Percentiles rank a stretch among this genome's conserved stretches.
These are phyloP conservation scores for Punica granatum DNA, from an alignment of 345 rosid species.

Conservation along the genomic window DNA sequence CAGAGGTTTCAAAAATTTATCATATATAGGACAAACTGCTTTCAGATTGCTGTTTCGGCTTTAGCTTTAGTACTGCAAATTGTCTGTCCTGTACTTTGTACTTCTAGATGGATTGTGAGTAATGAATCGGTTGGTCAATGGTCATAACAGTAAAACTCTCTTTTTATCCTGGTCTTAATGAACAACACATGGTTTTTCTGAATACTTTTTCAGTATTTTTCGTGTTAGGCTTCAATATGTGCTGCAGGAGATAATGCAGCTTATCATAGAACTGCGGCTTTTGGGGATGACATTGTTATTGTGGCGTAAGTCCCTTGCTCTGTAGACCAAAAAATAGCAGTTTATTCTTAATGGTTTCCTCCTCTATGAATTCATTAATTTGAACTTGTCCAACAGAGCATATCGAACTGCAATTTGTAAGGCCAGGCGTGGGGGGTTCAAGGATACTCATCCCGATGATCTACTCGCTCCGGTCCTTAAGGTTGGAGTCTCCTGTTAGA, in stretches of 20 bases:
- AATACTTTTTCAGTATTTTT: background rate
- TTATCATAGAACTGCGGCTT: conserved; percentile 60
- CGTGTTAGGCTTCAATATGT: conserved; percentile 52
- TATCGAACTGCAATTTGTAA: conserved; percentile 90
- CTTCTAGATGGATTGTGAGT: background rate
- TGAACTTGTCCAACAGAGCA: conserved; percentile 37
- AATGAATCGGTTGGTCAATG: too few species aligned
- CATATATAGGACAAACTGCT: background rate
- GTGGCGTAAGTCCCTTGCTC: conserved; percentile 60
- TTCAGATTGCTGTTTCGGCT: background rate
- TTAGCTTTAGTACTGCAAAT: background rate
- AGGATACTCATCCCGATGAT: conserved; percentile 86
- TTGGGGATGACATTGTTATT: conserved; percentile 79
- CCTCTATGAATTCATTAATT: background rate
- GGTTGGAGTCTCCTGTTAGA: conserved; percentile 29
- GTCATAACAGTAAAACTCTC: too few species aligned
- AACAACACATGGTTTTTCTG: background rate
- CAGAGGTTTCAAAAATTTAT: too few species aligned
- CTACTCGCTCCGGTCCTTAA: conserved; percentile 71
- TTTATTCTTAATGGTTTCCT: background rate
- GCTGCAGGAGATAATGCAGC: conserved; percentile 54
- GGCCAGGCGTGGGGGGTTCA: conserved; percentile 85
- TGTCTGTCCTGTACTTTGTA: background rate
- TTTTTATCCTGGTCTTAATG: background rate
- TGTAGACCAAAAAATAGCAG: background rate